A percentile compares a stretch with the other conserved stretches of the same genome.
Conservation (phyloP, 768 basidiomycete species). For the Pleurotus platypus region DNA sequence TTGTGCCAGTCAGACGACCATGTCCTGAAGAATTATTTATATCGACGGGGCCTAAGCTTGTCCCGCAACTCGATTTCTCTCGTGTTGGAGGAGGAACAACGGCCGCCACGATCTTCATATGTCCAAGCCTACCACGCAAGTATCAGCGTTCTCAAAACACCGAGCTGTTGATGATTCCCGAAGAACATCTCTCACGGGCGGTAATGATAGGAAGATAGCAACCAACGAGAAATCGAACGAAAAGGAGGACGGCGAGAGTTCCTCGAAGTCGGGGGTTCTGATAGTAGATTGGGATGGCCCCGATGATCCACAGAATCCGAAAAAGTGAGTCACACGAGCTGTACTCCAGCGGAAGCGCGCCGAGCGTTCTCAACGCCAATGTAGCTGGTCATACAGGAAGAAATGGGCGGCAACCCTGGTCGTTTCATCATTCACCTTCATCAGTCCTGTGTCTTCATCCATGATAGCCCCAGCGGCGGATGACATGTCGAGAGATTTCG, state of each 20-base stretch:
- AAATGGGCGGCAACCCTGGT: conserved; percentile 66
- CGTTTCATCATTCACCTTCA: conserved; percentile 66
- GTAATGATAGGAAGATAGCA: neutral
- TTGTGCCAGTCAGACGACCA: too few relatives aligned
- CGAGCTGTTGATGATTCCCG: neutral
- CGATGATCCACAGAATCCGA: conserved; percentile 31
- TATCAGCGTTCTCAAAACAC: neutral
- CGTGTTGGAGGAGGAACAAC: too few relatives aligned
- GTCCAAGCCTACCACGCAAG: neutral
- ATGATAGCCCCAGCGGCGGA: conserved; percentile 66
- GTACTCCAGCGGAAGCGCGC: neutral
- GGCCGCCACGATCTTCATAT: too few relatives aligned
- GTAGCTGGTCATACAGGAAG: conserved; percentile 52
- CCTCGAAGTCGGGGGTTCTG: neutral
- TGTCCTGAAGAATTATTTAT: too few relatives aligned
- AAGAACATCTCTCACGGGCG: neutral
- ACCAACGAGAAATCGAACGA: neutral
- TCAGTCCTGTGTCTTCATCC: conserved; percentile 65
- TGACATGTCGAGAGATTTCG: conserved; percentile 49
- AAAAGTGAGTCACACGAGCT: conserved; percentile 24
- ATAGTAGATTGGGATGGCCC: conserved; percentile 36
- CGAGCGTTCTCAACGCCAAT: neutral
- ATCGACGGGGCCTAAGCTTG: too few relatives aligned
- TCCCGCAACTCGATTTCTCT: too few relatives aligned
- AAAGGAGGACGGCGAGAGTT: neutral